Evolutionary conservation across 1,139 yeast genomes (phyloP), one percentile per base, ranked within the genome.

Genomic region (Candida glucosophila): DNA sequence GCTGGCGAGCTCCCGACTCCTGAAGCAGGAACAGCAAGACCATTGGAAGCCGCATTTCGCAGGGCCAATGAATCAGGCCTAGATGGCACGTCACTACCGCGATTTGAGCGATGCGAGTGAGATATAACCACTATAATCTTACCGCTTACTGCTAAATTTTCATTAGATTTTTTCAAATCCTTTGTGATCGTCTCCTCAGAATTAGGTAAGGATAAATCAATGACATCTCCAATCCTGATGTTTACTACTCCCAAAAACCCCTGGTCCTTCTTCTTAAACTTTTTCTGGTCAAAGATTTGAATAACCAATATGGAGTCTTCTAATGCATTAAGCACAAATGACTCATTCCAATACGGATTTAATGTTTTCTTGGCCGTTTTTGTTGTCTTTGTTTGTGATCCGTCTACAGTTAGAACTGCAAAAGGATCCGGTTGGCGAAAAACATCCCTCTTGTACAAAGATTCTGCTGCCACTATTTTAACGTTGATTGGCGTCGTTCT

Each of bases 341-440:
- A 65, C 55, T 90, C 96, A 53, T 90, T 86, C 99, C 99, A 90
- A 52, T 88, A 90, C 11, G 99, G 99, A 44, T 90, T 86, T 43
- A 90, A 64, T 2, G 98, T 90, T 56, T 85, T 86, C 48, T 85
- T 83, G 21, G 93, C 93, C 17, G 95, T 92, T 27, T 86, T 76
- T 2, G 98, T 90, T 12, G 96, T 82, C 48, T 83, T 85, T 2
- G 98, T 90, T 52, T 90, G 98, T 11, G 85, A 78, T 4, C 98
- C 98, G 51, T 90, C 98, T 11, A 92, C 92, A 5, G 97, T 90
- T 39, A 90, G 66, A 20, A 92, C 98, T 1, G 97, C 96, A 60
- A 90, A 90, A 5, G 99, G 98, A 52, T 90, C 98, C 2, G 99
- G 98, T 38, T 78, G 82, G 41, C 94, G 77, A 51, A 90, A 85